Conservation (phyloP, 768 basidiomycete species). For the Suillus weaverae region DNA sequence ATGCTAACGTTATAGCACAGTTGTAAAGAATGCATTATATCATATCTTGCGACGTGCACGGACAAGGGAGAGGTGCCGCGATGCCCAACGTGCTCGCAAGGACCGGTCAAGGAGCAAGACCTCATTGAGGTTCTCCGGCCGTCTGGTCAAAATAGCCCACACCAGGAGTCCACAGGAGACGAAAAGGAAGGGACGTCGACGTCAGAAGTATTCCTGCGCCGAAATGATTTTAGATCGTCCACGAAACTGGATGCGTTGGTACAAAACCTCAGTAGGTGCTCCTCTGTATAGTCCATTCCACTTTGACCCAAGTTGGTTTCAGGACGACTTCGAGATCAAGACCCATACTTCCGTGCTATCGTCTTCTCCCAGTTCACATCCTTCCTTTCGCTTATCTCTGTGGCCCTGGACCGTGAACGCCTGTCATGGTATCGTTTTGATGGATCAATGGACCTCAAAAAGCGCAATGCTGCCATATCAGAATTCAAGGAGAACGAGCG, state of each 20-base stretch:
- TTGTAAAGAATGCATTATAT: slow-evolving; percentile 89
- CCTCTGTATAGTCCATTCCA: neutral
- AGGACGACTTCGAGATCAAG: slow-evolving; percentile 68
- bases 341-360: slow-evolving; percentile 77
- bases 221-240: slow-evolving; percentile 85
- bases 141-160: slow-evolving; percentile 7
- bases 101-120: slow-evolving; percentile 64
- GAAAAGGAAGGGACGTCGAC: slow-evolving; percentile 23
- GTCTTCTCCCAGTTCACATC: slow-evolving; percentile 91
- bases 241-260: slow-evolving; percentile 89
- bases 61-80: slow-evolving; percentile 67
- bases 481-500: slow-evolving; percentile 72
- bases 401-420: slow-evolving; percentile 64
- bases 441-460: slow-evolving; percentile 88
- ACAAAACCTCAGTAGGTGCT: slow-evolving; percentile 60
- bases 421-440: slow-evolving; percentile 82
- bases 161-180: slow-evolving; percentile 16
- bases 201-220: slow-evolving; percentile 57
- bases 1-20: slow-evolving; percentile 36
- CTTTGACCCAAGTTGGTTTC: slow-evolving; percentile 1
- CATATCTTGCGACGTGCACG: slow-evolving; percentile 66
- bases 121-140: slow-evolving; percentile 61
- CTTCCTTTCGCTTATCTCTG: slow-evolving; percentile 81
- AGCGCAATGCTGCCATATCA: slow-evolving; percentile 69
- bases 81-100: slow-evolving; percentile 80